These are phyloP conservation scores for Mentha longifolia DNA, from an alignment of 257 asterid species.

Conservation along the genomic window DNA sequence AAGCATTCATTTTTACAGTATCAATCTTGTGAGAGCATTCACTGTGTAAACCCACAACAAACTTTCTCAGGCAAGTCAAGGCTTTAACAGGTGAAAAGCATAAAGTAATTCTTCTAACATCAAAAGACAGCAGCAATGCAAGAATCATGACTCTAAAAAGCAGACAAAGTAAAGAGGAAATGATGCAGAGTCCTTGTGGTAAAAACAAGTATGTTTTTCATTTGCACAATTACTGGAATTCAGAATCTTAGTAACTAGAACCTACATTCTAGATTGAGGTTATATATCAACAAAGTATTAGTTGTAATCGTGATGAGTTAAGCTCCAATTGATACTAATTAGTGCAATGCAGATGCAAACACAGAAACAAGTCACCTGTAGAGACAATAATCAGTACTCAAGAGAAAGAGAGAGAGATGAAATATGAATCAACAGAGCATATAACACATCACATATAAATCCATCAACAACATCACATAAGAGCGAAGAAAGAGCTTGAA, in stretches of 20 bases:
- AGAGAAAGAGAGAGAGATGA: neutral
- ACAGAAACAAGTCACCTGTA: neutral
- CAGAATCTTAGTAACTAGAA: neutral
- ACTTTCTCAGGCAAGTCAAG: slow-evolving; percentile 32
- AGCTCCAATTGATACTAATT: neutral
- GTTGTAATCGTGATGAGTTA: neutral
- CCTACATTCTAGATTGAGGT: neutral
- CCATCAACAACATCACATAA: neutral
- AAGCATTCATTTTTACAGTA: slow-evolving; percentile 32
- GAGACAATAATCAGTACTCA: neutral
- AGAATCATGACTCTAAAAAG: slow-evolving; percentile 25
- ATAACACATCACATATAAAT: neutral
- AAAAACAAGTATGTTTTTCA: neutral
- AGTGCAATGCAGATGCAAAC: neutral
- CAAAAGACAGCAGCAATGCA: slow-evolving; percentile 29
- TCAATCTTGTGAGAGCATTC: slow-evolving; percentile 31
- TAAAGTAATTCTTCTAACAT: slow-evolving; percentile 31
- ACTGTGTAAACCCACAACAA: slow-evolving; percentile 31
- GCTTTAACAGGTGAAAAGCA: slow-evolving; percentile 36
- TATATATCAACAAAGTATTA: neutral
- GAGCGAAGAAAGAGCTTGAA: neutral
- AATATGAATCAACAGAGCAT: neutral
- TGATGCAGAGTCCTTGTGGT: slow-evolving; percentile 21
- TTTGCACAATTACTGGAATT: neutral
- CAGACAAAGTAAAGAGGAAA: slow-evolving; percentile 14